Base-by-base conservation (phyloP, 148 eudicot species). In the Rhododendron griersonianum region DNA sequence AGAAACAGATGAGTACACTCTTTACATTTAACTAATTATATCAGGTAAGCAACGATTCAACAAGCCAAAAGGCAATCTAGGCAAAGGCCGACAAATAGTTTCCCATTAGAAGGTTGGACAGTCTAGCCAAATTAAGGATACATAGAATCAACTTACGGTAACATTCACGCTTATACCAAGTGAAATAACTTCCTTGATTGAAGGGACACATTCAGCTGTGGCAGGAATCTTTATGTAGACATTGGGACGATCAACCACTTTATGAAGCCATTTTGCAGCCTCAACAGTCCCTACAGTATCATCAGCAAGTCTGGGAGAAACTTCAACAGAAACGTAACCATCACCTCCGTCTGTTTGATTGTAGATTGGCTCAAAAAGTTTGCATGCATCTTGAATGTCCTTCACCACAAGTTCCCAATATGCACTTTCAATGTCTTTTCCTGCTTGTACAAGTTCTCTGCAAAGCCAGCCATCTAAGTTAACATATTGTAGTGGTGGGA, bases 241-340 rank as follows among this genome's bases (percentile, higher is more conserved):
- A 91, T 97, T 97, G 86, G 92, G 86, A 21, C 98, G 98, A 85
- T 91, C 86, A 79, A 97, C 99, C 71, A 90, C 90, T 84, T 91
- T 89, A 82, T 93, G 98, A 83, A 97, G 98, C 98, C 98, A 97
- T 88, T 93, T 95, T 74, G 98, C 99, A 90, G 99, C 98, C 81
- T 94, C 98, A 21, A 97, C 88, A n/a, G 99, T 95, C 53, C 96
- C 97, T 55, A 84, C n/a, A 19, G 99, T 97, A 87, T 97, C 99
- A 90, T 95, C 98, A 77, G 99, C 99, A 87, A 97, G 99, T 81
- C 91, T 86, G 7, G 99, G 99, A 85, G 99, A 97, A 84, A 97
- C 99, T 91, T 97, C 99, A 88, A 97, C 99, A 37, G 99, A 97
- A 82, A 97, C 98, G 86, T 97, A 97, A 77, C 99, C 99, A 89